Evolutionary conservation across 441 rosid species (phyloP).

Genomic region (Syzygium syzygioides): DNA sequence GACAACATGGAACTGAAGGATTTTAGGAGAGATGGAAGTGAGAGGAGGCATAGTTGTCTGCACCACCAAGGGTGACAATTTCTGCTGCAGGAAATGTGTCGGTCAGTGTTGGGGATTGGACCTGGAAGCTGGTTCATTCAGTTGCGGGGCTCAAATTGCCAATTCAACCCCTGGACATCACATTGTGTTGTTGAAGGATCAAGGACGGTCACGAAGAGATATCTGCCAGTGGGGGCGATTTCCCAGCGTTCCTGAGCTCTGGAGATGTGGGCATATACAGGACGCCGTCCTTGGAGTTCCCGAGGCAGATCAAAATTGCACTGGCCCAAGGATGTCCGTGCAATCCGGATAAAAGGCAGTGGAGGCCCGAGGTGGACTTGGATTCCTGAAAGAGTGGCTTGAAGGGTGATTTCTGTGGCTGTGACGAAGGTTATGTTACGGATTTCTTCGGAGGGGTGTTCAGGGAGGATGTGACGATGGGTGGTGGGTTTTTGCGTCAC

Average conservation of each 20-base stretch:
- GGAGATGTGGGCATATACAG: conserved; percentile 54
- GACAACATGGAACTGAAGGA: conserved; percentile 50
- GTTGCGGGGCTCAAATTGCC: conserved; percentile 47
- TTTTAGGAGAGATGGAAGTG: conserved; percentile 31
- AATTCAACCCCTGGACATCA: conserved; percentile 49
- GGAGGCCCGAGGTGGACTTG: conserved; percentile 41
- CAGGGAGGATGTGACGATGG: conserved; percentile 57
- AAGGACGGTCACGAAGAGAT: conserved; percentile 46
- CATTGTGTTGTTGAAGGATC: conserved; percentile 65
- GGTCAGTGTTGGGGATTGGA: conserved; percentile 76
- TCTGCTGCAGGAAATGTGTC: conserved; percentile 60
- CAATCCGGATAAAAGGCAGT: conserved; percentile 68
- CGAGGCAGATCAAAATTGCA: conserved; percentile 57
- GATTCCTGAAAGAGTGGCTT: conserved; percentile 50
- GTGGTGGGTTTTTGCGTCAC: conserved; percentile 73
- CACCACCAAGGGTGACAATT: conserved; percentile 32
- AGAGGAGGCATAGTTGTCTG: conserved; percentile 37
- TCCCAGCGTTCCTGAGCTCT: conserved; percentile 62
- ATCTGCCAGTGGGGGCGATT: conserved; percentile 34
- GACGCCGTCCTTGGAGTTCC: conserved; percentile 70
- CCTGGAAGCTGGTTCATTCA: conserved; percentile 38
- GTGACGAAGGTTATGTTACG: conserved; percentile 68
- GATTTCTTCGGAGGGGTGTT: conserved; percentile 72
- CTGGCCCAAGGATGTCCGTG: conserved; percentile 51
- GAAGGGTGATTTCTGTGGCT: conserved; percentile 24